Evolutionary conservation across 257 asterid species (phyloP), one percentile per base, ranked within the genome.

Genomic region (Avicennia marina): DNA sequence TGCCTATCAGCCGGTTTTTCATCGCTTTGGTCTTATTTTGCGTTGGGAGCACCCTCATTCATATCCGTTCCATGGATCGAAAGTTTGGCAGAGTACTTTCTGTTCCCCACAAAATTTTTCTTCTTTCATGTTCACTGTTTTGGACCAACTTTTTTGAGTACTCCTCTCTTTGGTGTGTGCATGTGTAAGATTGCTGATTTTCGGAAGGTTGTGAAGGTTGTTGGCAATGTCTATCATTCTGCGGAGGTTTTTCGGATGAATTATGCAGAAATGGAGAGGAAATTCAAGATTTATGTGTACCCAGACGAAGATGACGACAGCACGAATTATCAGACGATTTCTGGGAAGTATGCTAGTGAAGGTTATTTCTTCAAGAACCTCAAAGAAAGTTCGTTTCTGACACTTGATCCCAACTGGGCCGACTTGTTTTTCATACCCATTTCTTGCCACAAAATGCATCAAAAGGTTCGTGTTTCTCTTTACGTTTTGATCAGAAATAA

Each of bases 401-500:
- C 84, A 0, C 67, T 64, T 6, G 81, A 81, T 69, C 89, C 94
- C 9, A 53, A 66, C 31, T 57, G 59, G 31, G 86, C 89, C 15
- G 72, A 78, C 54, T 60, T 81, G 66, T 81, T 84, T 65, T 81
- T 81, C 81, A 78, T 84, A 46, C 94, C 89, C 4, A 67, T 81
- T 64, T 84, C 94, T 26, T 75, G 78, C 67, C 86, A 78, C 48
- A 81, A 74, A 73, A 54, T 74, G 74, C 44, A 56, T 24, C 51
- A 24, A 0, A 63, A 58, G 75, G 56, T 70, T 22, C 24, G 10
- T 27, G 1, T 24, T 11, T 40, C 42, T 51, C 29, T 11, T 13
- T 11, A 0, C 7, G 7, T 12, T 2, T 46, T 7, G 5, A 29
- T 29, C 33, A 29, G 7, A 3, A 29, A 29, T 29, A 2, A 2